Percentiles rank a stretch among this genome's conserved stretches.
Conservation (phyloP, 306 rosid genomes). For the Citrullus colocynthis region DNA sequence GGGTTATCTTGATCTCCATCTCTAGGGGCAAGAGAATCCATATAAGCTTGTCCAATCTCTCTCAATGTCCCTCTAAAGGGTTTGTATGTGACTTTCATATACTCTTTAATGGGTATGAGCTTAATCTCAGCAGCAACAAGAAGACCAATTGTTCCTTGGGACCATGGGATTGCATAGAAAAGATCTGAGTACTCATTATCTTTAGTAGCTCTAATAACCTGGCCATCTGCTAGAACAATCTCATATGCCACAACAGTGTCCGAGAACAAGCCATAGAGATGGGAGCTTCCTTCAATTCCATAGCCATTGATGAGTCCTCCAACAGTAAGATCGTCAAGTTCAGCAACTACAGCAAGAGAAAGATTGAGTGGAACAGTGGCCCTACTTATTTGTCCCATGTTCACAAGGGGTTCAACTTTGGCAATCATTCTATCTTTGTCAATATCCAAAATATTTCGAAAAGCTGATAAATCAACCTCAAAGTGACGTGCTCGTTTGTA, state of each 20-base stretch:
- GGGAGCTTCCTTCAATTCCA: conserved; percentile 97
- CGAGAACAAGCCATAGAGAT: conserved; percentile 74
- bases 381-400: conserved; percentile 90
- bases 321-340: conserved; percentile 94
- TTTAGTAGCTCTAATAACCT: conserved; percentile 77
- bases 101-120: conserved; percentile 78
- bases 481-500: conserved; percentile 93
- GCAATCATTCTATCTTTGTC: conserved; percentile 72
- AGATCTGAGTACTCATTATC: conserved; percentile 88
- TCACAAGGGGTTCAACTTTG: conserved; percentile 85
- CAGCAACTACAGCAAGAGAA: conserved; percentile 89
- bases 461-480: conserved; percentile 84
- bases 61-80: conserved; percentile 65
- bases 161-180: conserved; percentile 87
- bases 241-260: conserved; percentile 93
- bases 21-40: conserved; percentile 79
- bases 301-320: conserved; percentile 98
- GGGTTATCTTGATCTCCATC: conserved; percentile 81
- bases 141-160: conserved; percentile 95
- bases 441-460: conserved; percentile 70
- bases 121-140: conserved; percentile 90
- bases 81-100: conserved; percentile 72
- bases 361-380: conserved; percentile 83
- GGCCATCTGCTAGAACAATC: conserved; percentile 74
- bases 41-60: conserved; percentile 70